Evolutionary conservation across 2,329 filamentous ascomycete genomes (phyloP), one percentile per base, ranked within the genome.

Genomic region (Xylaria sp.): DNA sequence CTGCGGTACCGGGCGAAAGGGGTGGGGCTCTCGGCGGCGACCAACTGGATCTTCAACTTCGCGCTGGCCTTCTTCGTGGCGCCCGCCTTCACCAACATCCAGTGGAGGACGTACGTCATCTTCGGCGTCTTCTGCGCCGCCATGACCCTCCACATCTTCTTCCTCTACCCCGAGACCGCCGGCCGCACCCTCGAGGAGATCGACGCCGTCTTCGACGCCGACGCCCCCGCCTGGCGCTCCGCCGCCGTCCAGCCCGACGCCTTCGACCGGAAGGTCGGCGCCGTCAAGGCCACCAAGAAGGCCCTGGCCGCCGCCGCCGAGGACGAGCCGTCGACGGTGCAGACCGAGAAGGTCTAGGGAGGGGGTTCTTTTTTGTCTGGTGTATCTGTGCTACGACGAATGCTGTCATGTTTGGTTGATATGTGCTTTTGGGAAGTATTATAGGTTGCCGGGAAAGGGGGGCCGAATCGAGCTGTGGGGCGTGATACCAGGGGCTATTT

Each of bases 111-210:
- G 52, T 78, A 76, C 46, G 71, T 78, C 46, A 70, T 78, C 47
- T 77, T 76, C 49, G 74, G 74, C 3, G 67, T 68, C 44, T 65
- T 76, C 48, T 76, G 74, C 49, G 65, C 57, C 62, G 54, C 47
- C 43, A 57, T 57, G 54, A 50, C 44, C 6, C 17, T 45, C 20
- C 57, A 60, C 39, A 53, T 60, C 22, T 60, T 60, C 47, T 49
- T 60, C 45, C 37, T 38, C 54, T 77, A 76, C 46, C 75, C 74
- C 2, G 75, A 78, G 53, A 75, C 72, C 0, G 66, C 72, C 2
- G 69, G 72, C 44, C 71, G 78, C n/a, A 78, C 77, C 4, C 69
- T 82, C 3, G 79, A 82, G 57, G 78, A 76, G 2, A 80, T 81
- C 39, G 75, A 80, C 34, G 69, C 73, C 1, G 69, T 82, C 39